Conservation (phyloP, 169 alveolate species). For the Theileria parva region DNA sequence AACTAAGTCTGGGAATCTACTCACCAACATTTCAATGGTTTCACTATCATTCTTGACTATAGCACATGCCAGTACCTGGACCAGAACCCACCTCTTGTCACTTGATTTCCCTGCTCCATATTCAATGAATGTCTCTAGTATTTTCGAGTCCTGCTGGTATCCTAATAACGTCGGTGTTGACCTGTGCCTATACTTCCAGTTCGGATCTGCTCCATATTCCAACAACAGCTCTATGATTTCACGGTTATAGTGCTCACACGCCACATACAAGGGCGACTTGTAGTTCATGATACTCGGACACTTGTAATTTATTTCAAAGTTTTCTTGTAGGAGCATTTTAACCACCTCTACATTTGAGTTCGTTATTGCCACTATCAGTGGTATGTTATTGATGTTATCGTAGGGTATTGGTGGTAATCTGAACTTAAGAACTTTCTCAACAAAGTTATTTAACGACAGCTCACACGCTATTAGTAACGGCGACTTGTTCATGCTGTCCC, state of each 20-base stretch:
- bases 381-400: slow-evolving; percentile 66
- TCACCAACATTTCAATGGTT: slow-evolving; percentile 71
- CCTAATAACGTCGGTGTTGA: slow-evolving; percentile 82
- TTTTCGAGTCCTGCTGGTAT: slow-evolving; percentile 75
- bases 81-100: slow-evolving; percentile 77
- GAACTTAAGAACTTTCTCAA: slow-evolving; percentile 60
- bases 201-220: slow-evolving; percentile 84
- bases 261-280: slow-evolving; percentile 86
- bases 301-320: slow-evolving; percentile 68
- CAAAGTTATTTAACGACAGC: slow-evolving; percentile 73
- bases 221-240: slow-evolving; percentile 77
- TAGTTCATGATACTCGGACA: slow-evolving; percentile 79
- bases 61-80: slow-evolving; percentile 79
- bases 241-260: slow-evolving; percentile 79
- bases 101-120: slow-evolving; percentile 83
- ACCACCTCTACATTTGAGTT: slow-evolving; percentile 56
- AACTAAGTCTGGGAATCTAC: slow-evolving; percentile 79
- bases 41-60: slow-evolving; percentile 74
- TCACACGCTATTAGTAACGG: slow-evolving; percentile 85
- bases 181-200: slow-evolving; percentile 79
- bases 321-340: slow-evolving; percentile 74
- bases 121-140: slow-evolving; percentile 81
- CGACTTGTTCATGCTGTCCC: slow-evolving; percentile 84
- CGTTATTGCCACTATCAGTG: slow-evolving; percentile 62
- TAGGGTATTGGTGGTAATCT: slow-evolving; percentile 41